Evolutionary conservation across 768 basidiomycete species (phyloP).

Genomic region (Chalciporus pseudorubinellus): DNA sequence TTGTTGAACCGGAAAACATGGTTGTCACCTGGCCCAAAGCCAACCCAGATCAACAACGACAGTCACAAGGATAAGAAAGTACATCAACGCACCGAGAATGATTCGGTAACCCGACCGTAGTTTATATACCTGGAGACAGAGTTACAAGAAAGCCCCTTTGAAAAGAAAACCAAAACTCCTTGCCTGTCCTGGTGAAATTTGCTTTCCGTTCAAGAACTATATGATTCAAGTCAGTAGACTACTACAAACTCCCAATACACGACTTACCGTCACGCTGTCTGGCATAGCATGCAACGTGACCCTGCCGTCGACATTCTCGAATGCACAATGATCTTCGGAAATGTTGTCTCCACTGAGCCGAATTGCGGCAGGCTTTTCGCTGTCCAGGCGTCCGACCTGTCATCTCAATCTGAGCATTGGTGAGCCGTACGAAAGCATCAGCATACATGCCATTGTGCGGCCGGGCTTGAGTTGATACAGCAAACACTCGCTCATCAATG

Average conservation of each 20-base stretch:
- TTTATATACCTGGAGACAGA: constrained; percentile 58
- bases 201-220: constrained; percentile 93
- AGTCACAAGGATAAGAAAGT: not conserved
- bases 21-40: constrained; percentile 67
- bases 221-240: constrained; percentile 12
- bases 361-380: constrained; percentile 78
- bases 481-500: constrained; percentile 93
- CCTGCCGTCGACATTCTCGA: constrained; percentile 82
- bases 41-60: constrained; percentile 4
- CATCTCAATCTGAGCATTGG: constrained; percentile 11
- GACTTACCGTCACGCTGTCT: constrained; percentile 79
- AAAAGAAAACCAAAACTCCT: constrained; percentile 18
- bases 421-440: constrained; percentile 1
- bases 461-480: constrained; percentile 91
- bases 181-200: constrained; percentile 75
- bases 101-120: constrained; percentile 94
- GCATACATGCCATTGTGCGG: constrained; percentile 59
- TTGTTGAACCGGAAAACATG: constrained; percentile 98
- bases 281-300: constrained; percentile 79
- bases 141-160: constrained; percentile 8
- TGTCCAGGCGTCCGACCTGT: constrained; percentile 87
- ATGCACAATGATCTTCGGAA: constrained; percentile 86
- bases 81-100: constrained; percentile 69
- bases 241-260: not conserved
- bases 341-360: constrained; percentile 92